A percentile compares a stretch with the other conserved stretches of the same genome.
These are phyloP conservation scores for Helicocarpus griseus DNA, from an alignment of 2,329 filamentous ascomycete genomes.

Conservation along the genomic window DNA sequence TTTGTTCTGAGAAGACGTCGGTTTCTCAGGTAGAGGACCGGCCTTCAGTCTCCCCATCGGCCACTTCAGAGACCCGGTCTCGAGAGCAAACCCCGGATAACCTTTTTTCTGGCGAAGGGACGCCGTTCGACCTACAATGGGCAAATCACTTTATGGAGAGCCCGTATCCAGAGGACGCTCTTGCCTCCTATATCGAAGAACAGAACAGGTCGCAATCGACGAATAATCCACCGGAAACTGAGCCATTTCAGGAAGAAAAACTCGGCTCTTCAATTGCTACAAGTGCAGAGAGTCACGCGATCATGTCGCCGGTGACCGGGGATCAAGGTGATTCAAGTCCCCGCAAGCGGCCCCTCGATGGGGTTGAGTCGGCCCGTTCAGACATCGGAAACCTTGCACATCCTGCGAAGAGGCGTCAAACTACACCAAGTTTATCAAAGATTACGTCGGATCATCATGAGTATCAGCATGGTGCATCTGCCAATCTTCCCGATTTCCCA, in stretches of 20 bases:
- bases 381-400: neutral
- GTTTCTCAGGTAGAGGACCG: neutral
- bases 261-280: neutral
- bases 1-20: neutral
- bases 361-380: neutral
- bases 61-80: neutral
- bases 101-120: neutral
- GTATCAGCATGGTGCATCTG: neutral
- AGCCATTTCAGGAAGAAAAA: neutral
- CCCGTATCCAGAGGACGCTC: neutral
- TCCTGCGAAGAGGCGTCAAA: neutral
- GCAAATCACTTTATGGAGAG: neutral
- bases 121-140: neutral
- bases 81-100: neutral
- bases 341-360: neutral
- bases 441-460: neutral
- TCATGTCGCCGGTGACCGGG: neutral
- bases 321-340: neutral
- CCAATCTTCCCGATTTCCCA: neutral
- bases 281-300: neutral
- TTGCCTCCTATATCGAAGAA: neutral
- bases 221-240: neutral
- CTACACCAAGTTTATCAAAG: neutral
- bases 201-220: neutral
- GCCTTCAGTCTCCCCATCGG: neutral